phyloP scores from a whole-genome alignment of 176 grass and related monocot species.

The Aechmea fasciata region DNA sequence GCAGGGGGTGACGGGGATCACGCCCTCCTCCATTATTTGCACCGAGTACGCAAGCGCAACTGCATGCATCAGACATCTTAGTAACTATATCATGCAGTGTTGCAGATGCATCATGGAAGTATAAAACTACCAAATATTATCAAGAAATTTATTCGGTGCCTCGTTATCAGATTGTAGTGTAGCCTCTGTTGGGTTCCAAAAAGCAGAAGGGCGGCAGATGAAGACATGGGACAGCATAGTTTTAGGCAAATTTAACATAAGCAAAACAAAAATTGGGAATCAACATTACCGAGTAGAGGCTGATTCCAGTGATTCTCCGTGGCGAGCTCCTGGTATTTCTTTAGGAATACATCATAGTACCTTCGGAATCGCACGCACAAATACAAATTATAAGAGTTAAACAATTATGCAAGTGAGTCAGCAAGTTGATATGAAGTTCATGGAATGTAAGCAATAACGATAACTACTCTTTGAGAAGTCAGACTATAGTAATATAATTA shows the following conservation, averaged over 20 bases:
- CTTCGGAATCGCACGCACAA: constrained; percentile 25
- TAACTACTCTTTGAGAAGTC: too few relatives aligned
- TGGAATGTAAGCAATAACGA: too few relatives aligned
- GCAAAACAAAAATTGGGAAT: constrained; percentile 7
- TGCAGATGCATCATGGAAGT: not conserved
- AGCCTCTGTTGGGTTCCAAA: not conserved
- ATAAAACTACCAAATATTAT: not conserved
- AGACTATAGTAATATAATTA: too few relatives aligned
- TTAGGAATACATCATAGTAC: constrained; percentile 87
- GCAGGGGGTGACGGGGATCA: constrained; percentile 50
- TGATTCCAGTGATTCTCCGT: constrained; percentile 63
- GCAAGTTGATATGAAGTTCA: not conserved
- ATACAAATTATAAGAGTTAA: constrained; percentile 3
- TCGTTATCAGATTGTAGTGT: too few relatives aligned
- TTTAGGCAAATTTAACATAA: not conserved
- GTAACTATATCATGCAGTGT: not conserved
- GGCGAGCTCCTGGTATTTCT: constrained; percentile 76
- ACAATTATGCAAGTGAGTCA: not conserved
- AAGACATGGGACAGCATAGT: not conserved
- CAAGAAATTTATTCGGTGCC: not conserved
- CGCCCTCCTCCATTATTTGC: constrained; percentile 66
- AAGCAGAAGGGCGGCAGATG: not conserved
- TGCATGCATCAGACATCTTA: constrained; percentile 30
- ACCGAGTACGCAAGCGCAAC: constrained; percentile 74
- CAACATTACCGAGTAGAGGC: constrained; percentile 63